Percentiles rank a stretch among this genome's conserved stretches.
These are phyloP conservation scores for Selaginella tamariscina DNA, from an alignment of 75 land plant genomes.

Conservation along the genomic window DNA sequence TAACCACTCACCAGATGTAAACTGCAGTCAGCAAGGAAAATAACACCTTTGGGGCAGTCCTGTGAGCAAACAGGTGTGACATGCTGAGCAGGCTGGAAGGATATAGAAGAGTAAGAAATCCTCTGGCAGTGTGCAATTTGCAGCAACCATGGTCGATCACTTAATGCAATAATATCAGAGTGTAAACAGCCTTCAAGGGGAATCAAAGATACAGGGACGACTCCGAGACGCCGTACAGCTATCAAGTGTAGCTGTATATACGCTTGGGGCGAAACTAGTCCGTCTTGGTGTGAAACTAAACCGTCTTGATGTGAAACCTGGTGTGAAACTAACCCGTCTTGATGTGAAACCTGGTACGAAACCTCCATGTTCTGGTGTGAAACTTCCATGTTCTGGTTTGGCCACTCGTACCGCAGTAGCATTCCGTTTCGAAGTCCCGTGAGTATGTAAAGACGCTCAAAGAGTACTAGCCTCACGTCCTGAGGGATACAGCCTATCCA, in stretches of 20 bases:
- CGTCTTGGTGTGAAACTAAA: no score
- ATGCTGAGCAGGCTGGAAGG: constrained; percentile 88
- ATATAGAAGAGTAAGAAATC: constrained; percentile 82
- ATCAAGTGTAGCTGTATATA: constrained; percentile 54
- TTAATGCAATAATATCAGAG: constrained; percentile 76
- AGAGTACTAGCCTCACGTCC: constrained; percentile 75
- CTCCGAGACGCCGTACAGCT: constrained; percentile 79
- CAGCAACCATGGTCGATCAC: constrained; percentile 96
- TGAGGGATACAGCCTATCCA: constrained; percentile 86
- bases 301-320: no score
- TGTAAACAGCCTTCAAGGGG: constrained; percentile 48
- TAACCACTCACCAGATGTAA: constrained; percentile 62
- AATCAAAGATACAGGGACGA: constrained; percentile 74
- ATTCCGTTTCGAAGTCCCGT: constrained; percentile 90
- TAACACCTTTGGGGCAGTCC: constrained; percentile 77
- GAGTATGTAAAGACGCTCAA: constrained; percentile 69
- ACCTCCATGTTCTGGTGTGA: no score
- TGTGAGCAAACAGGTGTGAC: constrained; percentile 64
- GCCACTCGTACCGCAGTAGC: constrained; percentile 95
- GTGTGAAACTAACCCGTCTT: no score
- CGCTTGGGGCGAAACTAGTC: constrained; percentile 11
- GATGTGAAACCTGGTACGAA: no score
- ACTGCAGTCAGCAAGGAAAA: constrained; percentile 84
- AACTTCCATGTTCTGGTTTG: constrained; percentile 17
- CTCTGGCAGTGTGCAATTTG: constrained; percentile 74